Base-by-base conservation (phyloP, 2,329 filamentous ascomycete genomes). In the Esteya vermicola region DNA sequence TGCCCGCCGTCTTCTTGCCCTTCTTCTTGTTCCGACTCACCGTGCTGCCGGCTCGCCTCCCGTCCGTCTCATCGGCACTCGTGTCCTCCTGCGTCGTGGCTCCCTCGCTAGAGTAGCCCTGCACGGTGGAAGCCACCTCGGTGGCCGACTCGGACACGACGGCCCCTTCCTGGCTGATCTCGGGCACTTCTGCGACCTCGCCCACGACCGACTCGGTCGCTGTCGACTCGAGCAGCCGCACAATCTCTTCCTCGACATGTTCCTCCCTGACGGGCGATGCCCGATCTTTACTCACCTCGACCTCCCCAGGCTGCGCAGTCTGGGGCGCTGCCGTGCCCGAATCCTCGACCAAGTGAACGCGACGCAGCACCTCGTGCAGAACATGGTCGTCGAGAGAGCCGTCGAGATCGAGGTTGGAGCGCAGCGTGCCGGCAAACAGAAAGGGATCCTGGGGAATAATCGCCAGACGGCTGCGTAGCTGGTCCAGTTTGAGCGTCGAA, bases 371-470 rank as follows among this genome's bases (percentile, higher is more conserved):
- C 10, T 62, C 60, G 64, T 72, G 75, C 12, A 80, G 61, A 41
- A 73, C 70, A n/a, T 75, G 58, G 50, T 80, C 75, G 1, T 65
- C 68, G 47, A 76, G 68, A 45, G 72, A 63, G 45, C 64, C 63
- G 54, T 79, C 78, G 3, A 75, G 73, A 47, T 80, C 76, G 5
- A 81, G 58, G 45, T 80, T 81, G 36, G 64, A 69, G 33, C 75
- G 63, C 38, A 80, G 66, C 1, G 75, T 79, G 34, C 76, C 76
- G 39, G 70, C 68, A 62, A 80, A 80, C 4, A 81, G 60, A 2
- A 75, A 78, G 1, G 76, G 75, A 43, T 81, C 76, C 51, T 81
- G 76, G 0, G 76, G 76, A 42, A 81, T 80, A 50, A 80, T 80
- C 33, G 71, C 68, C 7, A 81, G 60, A 21, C 74, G 66, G 36